Evolutionary conservation across 192 early-diverging fungal species (phyloP), one percentile per base, ranked within the genome.

Genomic region (Rhizoclosmatium sp.): DNA sequence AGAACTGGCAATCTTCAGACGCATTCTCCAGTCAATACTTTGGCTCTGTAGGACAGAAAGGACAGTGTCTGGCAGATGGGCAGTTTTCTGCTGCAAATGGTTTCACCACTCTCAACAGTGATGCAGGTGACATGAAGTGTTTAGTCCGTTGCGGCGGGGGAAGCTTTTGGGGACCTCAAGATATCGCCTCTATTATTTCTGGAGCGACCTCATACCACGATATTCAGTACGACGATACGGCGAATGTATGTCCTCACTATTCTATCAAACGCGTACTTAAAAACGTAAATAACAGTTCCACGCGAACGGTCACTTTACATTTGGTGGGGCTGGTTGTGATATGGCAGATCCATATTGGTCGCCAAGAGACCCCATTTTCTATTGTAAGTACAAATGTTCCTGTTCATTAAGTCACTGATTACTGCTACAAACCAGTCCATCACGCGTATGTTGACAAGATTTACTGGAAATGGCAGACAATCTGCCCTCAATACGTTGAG

Each of bases 401-500:
- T 31, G 31, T 31, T 31, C 31, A 31, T 31, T 31, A 31, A 31
- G 31, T 31, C 31, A 31, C 31, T 31, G 31, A 31, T 31, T 31
- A 31, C 31, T 31, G 31, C 31, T 31, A 19, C 5, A 60, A 14
- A 4, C 66, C 47, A 47, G 81, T 76, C 75, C 75, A 76, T 45
- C 75, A 76, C 47, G 70, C 75, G 9, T 72, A 76, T 42, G 69
- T 76, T 9, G 75, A 76, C 49, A 31, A 47, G 31, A 39, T 23
- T 10, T 76, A 47, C 40, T 76, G 75, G 75, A 62, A 71, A 61
- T 76, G 75, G 75, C 75, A 76, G 48, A 7, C 42, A 40, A 21
- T 68, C 62, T 76, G 75, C 45, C 75, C 75, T 7, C 21, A n/a
- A 31, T 76, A 56, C 44, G 23, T 42, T 2, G 61, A 60, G 12